These are phyloP conservation scores for Boletus insuetus DNA, from an alignment of 768 basidiomycete species.

Conservation along the genomic window DNA sequence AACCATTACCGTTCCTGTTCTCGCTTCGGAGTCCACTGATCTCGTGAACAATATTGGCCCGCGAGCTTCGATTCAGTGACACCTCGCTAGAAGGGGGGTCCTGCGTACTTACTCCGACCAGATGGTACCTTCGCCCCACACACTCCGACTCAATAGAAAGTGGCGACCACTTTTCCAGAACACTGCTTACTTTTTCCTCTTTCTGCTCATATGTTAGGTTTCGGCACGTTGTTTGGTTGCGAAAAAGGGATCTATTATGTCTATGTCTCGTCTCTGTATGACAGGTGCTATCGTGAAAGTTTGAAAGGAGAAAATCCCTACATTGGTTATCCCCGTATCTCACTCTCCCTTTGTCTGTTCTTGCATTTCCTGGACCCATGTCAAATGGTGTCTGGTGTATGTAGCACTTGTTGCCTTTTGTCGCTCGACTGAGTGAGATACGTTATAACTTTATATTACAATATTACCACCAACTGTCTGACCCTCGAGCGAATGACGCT, in stretches of 20 bases:
- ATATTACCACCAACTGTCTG: too few relatives aligned
- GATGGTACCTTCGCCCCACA: background rate
- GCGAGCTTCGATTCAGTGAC: background rate
- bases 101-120: background rate
- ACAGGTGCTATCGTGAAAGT: background rate
- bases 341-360: background rate
- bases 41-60: background rate
- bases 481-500: too few relatives aligned
- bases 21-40: background rate
- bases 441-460: too few relatives aligned
- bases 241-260: constrained; percentile 6
- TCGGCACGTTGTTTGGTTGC: constrained; percentile 1
- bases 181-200: background rate
- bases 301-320: background rate
- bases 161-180: background rate
- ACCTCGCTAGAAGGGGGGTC: background rate
- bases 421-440: background rate
- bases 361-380: background rate
- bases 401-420: too few relatives aligned
- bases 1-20: constrained; percentile 7
- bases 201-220: background rate
- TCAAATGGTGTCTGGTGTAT: background rate
- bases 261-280: background rate
- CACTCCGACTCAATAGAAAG: constrained; percentile 9
- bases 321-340: background rate